Evolutionary conservation across 2,329 filamentous ascomycete genomes (phyloP).

Genomic region (Xylaria sp.): DNA sequence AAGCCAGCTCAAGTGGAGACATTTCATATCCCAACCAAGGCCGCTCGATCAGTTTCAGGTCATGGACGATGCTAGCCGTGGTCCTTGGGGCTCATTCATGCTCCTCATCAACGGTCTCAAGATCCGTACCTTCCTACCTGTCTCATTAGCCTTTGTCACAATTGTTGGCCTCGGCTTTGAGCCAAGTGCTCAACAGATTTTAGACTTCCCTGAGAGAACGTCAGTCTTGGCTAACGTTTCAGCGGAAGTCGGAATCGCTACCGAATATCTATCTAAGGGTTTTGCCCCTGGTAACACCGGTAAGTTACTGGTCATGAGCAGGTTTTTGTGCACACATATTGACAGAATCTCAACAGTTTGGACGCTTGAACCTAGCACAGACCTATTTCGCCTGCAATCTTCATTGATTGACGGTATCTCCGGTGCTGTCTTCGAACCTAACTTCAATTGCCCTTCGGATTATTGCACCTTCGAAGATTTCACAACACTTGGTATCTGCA

Average conservation of each 20-base stretch:
- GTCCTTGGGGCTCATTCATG: conserved; percentile 35
- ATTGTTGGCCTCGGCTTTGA: conserved; percentile 24
- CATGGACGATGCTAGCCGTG: conserved; percentile 35
- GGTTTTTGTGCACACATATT: no score
- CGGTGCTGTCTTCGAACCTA: conserved; percentile 14
- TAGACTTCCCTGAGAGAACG: neutral
- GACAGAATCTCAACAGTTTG: no score
- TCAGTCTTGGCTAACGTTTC: neutral
- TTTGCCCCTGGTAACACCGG: no score
- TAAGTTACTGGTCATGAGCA: no score
- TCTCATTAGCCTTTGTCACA: conserved; percentile 22
- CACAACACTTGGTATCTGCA: no score
- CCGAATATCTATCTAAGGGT: conserved; percentile 3
- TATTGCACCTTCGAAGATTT: conserved; percentile 26
- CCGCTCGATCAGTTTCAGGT: conserved; percentile 33
- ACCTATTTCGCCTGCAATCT: conserved; percentile 25
- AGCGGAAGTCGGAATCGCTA: conserved; percentile 1
- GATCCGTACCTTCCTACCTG: no score
- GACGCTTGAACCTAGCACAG: no score
- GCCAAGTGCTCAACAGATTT: conserved; percentile 27
- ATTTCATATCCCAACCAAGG: conserved; percentile 31
- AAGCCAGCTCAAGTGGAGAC: conserved; percentile 46
- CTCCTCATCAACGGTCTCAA: no score
- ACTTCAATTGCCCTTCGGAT: conserved; percentile 22
- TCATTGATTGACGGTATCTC: conserved; percentile 23